Evolutionary conservation across 2,329 filamentous ascomycete genomes (phyloP).

Genomic region (Colletotrichum tropicale): DNA sequence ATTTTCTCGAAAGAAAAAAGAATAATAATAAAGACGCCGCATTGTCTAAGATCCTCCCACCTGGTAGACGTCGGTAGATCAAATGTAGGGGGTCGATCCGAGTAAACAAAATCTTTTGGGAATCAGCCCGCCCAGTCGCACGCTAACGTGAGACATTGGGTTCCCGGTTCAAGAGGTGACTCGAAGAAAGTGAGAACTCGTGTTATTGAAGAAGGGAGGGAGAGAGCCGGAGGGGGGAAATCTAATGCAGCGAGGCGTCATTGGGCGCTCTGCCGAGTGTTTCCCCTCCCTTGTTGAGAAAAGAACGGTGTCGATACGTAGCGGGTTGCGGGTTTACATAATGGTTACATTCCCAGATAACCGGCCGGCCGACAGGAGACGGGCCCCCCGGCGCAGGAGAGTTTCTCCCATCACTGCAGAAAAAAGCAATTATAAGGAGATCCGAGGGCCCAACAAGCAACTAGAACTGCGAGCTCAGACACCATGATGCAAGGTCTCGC

Average conservation of each 20-base stretch:
- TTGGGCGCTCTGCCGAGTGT: neutral
- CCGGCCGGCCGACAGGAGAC: neutral
- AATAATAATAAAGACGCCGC: neutral
- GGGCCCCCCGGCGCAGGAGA: neutral
- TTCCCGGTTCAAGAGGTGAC: neutral
- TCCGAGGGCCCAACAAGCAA: slow-evolving; percentile 19
- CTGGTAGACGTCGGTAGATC: slow-evolving; percentile 10
- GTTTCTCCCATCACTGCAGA: neutral
- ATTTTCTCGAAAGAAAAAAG: neutral
- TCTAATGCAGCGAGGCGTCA: neutral
- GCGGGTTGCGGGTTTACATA: neutral
- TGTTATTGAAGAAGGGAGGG: slow-evolving; percentile 19
- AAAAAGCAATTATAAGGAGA: slow-evolving; percentile 15
- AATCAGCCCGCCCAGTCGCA: neutral
- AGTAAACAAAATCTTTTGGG: neutral
- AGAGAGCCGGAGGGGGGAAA: neutral
- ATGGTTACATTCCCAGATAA: slow-evolving; percentile 1
- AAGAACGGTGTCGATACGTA: slow-evolving; percentile 7
- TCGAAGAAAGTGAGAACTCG: slow-evolving; percentile 3
- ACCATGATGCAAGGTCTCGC: slow-evolving; percentile 5
- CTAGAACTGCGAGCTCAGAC: neutral
- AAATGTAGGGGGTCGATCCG: slow-evolving; percentile 7
- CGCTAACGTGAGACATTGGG: slow-evolving; percentile 9
- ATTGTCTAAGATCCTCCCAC: slow-evolving; percentile 7
- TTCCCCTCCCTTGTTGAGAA: slow-evolving; percentile 17